These are phyloP conservation scores for Tanozyma kutaoensis DNA, from an alignment of 805 yeast species.

Conservation along the genomic window DNA sequence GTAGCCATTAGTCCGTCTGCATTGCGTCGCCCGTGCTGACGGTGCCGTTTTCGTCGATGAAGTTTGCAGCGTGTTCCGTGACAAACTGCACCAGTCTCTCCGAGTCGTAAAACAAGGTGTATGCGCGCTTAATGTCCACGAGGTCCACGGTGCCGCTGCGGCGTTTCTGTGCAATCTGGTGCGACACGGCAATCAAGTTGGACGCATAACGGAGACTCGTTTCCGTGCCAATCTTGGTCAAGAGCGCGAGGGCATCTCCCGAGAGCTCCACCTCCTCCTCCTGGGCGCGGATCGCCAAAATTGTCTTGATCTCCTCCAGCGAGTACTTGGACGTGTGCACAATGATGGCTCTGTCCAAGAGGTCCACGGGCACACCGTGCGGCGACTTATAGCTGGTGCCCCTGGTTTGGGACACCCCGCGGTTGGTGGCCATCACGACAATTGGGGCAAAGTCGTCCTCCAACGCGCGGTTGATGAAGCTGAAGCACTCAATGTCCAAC, in stretches of 20 bases:
- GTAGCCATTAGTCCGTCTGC: slow-evolving; percentile 26
- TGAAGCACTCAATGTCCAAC: slow-evolving; percentile 94
- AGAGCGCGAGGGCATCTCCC: slow-evolving; percentile 70
- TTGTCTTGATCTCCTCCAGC: slow-evolving; percentile 75
- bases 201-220: slow-evolving; percentile 88
- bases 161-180: slow-evolving; percentile 74
- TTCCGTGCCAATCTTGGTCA: slow-evolving; percentile 82
- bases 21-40: slow-evolving; percentile 39
- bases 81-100: slow-evolving; percentile 80
- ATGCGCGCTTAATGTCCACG: slow-evolving; percentile 77
- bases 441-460: slow-evolving; percentile 96
- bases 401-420: slow-evolving; percentile 87
- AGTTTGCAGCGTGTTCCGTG: slow-evolving; percentile 44
- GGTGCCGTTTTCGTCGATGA: slow-evolving; percentile 68
- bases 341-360: slow-evolving; percentile 86
- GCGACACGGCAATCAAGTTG: slow-evolving; percentile 81
- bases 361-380: slow-evolving; percentile 94
- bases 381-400: slow-evolving; percentile 92
- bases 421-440: slow-evolving; percentile 92
- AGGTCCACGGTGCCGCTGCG: slow-evolving; percentile 60
- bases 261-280: slow-evolving; percentile 86
- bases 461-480: slow-evolving; percentile 88
- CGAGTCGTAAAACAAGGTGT: slow-evolving; percentile 76
- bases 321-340: slow-evolving; percentile 74
- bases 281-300: slow-evolving; percentile 77